Evolutionary conservation across 306 rosid species (phyloP).

Genomic region (Quercus cerris): DNA sequence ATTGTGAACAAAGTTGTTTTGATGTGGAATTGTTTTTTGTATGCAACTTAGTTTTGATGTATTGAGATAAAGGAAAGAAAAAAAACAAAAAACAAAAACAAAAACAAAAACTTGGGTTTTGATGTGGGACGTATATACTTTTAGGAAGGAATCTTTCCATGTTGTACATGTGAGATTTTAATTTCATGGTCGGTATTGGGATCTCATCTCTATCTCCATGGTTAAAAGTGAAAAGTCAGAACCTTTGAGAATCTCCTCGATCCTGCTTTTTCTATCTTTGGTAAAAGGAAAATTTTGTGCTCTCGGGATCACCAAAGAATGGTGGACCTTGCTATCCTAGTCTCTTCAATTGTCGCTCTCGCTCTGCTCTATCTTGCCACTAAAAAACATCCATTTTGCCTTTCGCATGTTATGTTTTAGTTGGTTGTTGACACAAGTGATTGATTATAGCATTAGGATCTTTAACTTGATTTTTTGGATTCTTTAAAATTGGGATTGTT

Average conservation of each 20-base stretch:
- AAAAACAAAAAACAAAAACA: background rate
- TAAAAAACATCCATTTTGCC: no score
- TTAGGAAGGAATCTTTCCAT: background rate
- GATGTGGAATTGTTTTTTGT: background rate
- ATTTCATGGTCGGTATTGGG: background rate
- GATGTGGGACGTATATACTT: no score
- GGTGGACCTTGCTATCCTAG: background rate
- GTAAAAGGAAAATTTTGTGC: background rate
- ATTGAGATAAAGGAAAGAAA: background rate
- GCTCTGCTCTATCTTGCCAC: no score
- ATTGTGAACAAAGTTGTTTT: background rate
- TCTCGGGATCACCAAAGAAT: slow-evolving; percentile 21
- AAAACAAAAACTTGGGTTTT: no score
- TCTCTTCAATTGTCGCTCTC: no score
- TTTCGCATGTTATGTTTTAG: no score
- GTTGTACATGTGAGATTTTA: background rate
- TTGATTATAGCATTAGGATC: no score
- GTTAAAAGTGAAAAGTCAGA: background rate
- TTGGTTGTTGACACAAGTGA: no score
- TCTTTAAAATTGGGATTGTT: no score
- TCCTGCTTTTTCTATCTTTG: background rate
- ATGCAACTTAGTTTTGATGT: background rate
- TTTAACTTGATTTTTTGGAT: no score
- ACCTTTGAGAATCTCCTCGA: slow-evolving; percentile 8
- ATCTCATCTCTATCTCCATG: background rate